A percentile compares a stretch with the other conserved stretches of the same genome.
phyloP scores from a whole-genome alignment of 768 basidiomycete species.

The Sporobolomyces phaffii region DNA sequence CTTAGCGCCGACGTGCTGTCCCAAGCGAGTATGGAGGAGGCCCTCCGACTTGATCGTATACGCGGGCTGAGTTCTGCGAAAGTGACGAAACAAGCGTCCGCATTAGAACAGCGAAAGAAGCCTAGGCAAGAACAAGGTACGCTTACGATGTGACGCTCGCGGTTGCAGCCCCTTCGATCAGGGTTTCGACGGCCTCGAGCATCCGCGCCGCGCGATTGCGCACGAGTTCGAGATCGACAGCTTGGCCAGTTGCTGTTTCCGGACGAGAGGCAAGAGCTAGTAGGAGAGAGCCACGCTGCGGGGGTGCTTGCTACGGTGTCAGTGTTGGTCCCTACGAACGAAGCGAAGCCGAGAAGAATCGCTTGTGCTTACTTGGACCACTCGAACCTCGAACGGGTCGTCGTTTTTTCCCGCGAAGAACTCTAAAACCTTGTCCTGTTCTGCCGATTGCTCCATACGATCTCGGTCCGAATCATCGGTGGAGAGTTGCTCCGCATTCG shows the following conservation, averaged over 20 bases:
- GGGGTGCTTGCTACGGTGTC: no score
- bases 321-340: no score
- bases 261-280: neutral
- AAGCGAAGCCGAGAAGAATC: no score
- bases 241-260: neutral
- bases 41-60: neutral
- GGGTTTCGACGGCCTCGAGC: conserved; percentile 1
- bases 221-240: neutral
- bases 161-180: neutral
- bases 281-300: neutral
- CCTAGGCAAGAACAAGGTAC: no score
- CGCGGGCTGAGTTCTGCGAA: neutral
- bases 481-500: no score
- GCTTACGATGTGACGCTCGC: no score
- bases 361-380: neutral
- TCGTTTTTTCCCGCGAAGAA: neutral
- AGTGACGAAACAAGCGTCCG: no score
- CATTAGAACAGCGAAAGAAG: no score
- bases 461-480: neutral
- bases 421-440: neutral
- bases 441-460: neutral
- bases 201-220: neutral
- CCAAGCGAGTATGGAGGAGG: neutral
- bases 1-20: neutral
- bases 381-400: neutral